Base-by-base conservation (phyloP, 2,329 filamentous ascomycete genomes). In the Colletotrichum sp. region DNA sequence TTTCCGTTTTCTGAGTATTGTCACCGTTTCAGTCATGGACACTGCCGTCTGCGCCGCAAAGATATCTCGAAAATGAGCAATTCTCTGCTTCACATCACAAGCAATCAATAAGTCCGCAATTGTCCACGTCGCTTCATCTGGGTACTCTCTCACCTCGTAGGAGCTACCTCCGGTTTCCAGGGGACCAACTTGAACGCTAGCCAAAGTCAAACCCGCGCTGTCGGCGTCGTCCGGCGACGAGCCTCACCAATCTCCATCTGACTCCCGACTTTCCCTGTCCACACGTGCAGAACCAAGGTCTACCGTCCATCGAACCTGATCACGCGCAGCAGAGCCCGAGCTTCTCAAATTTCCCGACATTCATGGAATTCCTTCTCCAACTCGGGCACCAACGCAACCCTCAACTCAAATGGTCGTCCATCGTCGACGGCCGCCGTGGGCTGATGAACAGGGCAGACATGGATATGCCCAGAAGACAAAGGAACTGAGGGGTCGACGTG, bases 371-470 rank as follows among this genome's bases (percentile, higher is more conserved):
- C 39, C 4, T 49, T 49, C 52, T 32, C 26, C n/a, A 62, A 44
- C 69, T 69, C 74, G 49, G 74, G 74, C 70, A 74, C 74, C 74
- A 76, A 68, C 59, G 70, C 74, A 52, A 39, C 64, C 30, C 30
- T 49, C 70, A 59, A 68, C 57, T 73, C 28, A 68, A 68, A 59
- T 16, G 60, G 13, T 12, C 18, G 6, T 63, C 28, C 2, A 10
- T 52, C 65, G 34, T 24, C 32, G 69, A 76, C 63, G 69, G 63
- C 39, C 34, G 66, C 74, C 70, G 65, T 74, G 57, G 28, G 34
- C 71, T 55, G 72, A 75, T 62, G 49, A 49, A 32, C 44, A 36
- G 59, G 30, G 28, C 30, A 75, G 57, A 75, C 36, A 60, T 36
- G 70, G 70, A 64, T 39, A 63, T 32, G 66, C 24, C 68, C 34